phyloP scores from a whole-genome alignment of 1,284 basidiomycete species.

The Moesziomyces parantarcticus region DNA sequence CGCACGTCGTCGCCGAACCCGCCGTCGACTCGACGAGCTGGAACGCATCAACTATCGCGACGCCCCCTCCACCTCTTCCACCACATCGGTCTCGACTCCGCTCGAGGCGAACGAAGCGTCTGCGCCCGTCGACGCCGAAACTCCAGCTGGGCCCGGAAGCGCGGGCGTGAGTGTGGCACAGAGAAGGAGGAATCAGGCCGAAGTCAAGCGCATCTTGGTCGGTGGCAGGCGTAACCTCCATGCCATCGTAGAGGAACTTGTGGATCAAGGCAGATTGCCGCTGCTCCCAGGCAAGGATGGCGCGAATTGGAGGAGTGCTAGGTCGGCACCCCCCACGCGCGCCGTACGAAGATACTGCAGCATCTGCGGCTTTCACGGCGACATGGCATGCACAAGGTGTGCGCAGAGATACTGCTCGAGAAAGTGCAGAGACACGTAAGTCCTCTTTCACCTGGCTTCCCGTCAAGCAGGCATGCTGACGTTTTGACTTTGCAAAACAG shows the following conservation, averaged over 20 bases:
- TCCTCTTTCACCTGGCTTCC: no score
- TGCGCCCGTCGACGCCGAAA: slow-evolving; percentile 1
- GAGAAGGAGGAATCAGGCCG: slow-evolving; percentile 28
- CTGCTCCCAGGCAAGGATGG: slow-evolving; percentile 10
- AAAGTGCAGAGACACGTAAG: slow-evolving; percentile 28
- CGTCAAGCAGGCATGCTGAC: neutral
- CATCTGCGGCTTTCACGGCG: slow-evolving; percentile 45
- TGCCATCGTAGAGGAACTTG: slow-evolving; percentile 30
- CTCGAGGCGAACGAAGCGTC: slow-evolving; percentile 3
- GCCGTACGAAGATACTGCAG: slow-evolving; percentile 33
- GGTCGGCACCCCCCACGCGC: slow-evolving; percentile 12
- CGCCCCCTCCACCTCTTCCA: slow-evolving; percentile 13
- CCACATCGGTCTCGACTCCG: slow-evolving; percentile 1
- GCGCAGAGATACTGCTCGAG: slow-evolving; percentile 34
- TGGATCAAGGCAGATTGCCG: slow-evolving; percentile 36
- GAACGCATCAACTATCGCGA: slow-evolving; percentile 48
- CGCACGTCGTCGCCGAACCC: slow-evolving; percentile 31
- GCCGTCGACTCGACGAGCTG: slow-evolving; percentile 39
- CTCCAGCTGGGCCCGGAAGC: neutral
- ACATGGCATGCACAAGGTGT: slow-evolving; percentile 36
- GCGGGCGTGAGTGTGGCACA: slow-evolving; percentile 27
- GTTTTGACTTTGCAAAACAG: neutral
- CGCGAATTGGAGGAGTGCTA: slow-evolving; percentile 27
- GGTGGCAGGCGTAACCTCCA: slow-evolving; percentile 26
- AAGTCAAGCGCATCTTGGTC: slow-evolving; percentile 32